Conservation (phyloP, 2,329 filamentous ascomycete genomes). For the Helotiales sp. region DNA sequence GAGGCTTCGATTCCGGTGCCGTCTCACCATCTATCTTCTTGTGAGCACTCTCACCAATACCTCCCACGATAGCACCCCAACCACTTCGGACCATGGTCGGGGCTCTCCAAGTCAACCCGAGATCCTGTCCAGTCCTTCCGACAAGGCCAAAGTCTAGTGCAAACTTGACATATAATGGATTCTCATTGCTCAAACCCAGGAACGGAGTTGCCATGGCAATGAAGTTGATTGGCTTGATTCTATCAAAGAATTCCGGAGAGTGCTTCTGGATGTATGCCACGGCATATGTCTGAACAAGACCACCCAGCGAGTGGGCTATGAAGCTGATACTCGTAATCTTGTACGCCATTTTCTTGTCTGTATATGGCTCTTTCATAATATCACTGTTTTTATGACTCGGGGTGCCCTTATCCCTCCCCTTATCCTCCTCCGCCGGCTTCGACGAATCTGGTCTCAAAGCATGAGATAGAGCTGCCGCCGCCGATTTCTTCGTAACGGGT, state of each 20-base stretch:
- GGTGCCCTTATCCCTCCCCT: too few relatives aligned
- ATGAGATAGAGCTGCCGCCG: slow-evolving; percentile 43
- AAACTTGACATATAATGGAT: slow-evolving; percentile 95
- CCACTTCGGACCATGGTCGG: slow-evolving; percentile 82
- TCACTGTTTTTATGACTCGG: slow-evolving; percentile 62
- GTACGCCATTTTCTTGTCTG: slow-evolving; percentile 59
- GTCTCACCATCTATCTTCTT: slow-evolving; percentile 57
- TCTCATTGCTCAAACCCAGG: slow-evolving; percentile 92
- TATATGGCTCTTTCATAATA: slow-evolving; percentile 46
- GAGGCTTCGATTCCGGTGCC: slow-evolving; percentile 82
- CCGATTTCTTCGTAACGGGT: slow-evolving; percentile 55
- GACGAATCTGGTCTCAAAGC: slow-evolving; percentile 38
- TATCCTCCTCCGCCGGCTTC: slow-evolving; percentile 46
- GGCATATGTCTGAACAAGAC: slow-evolving; percentile 88
- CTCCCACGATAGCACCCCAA: slow-evolving; percentile 85
- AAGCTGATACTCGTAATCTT: slow-evolving; percentile 94
- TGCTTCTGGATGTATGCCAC: slow-evolving; percentile 97
- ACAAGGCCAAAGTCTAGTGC: slow-evolving; percentile 95
- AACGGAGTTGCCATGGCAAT: slow-evolving; percentile 85
- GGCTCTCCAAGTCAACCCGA: slow-evolving; percentile 91
- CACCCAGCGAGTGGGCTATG: slow-evolving; percentile 87
- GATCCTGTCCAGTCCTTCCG: slow-evolving; percentile 91
- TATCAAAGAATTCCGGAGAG: slow-evolving; percentile 84
- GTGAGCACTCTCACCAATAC: slow-evolving; percentile 69
- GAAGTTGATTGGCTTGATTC: slow-evolving; percentile 87